Conservation (phyloP, 768 basidiomycete genomes). For the Russula dissimulans region DNA sequence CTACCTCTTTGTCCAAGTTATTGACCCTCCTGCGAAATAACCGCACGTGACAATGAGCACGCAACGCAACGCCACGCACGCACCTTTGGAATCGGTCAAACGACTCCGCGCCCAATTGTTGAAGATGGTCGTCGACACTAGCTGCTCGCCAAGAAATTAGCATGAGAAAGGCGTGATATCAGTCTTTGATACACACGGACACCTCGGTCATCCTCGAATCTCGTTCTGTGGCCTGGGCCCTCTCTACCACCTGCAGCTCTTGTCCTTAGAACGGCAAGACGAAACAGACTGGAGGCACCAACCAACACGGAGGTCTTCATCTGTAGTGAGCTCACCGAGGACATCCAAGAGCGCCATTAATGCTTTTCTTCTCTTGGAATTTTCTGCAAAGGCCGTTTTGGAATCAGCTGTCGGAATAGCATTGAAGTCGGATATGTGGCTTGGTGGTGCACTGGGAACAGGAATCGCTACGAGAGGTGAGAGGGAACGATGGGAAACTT, state of each 20-base stretch:
- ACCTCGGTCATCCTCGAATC: conserved; percentile 55
- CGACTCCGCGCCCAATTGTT: conserved; percentile 53
- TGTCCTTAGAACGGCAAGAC: background rate
- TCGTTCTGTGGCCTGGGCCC: conserved; percentile 31
- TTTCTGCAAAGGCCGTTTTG: background rate
- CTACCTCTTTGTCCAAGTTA: conserved; percentile 56
- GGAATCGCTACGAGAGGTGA: background rate
- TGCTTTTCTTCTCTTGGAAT: conserved; percentile 34
- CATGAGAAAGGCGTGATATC: background rate
- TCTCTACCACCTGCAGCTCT: background rate
- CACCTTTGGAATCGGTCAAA: conserved; percentile 59
- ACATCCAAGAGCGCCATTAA: conserved; percentile 40
- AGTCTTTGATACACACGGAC: conserved; percentile 43
- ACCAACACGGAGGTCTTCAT: conserved; percentile 30
- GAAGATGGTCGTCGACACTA: conserved; percentile 60
- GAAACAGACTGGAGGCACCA: conserved; percentile 13
- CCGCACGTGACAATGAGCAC: background rate
- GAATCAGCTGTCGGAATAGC: background rate
- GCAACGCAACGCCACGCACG: conserved; percentile 10
- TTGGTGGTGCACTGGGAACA: background rate
- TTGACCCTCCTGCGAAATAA: conserved; percentile 39
- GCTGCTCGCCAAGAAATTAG: conserved; percentile 29
- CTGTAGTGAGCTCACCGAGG: conserved; percentile 36
- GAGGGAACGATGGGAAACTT: background rate
- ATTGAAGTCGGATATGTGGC: conserved; percentile 4